A percentile compares a stretch with the other conserved stretches of the same genome.
These are phyloP conservation scores for Teunomyces atbi DNA, from an alignment of 805 yeast genomes.

Conservation along the genomic window DNA sequence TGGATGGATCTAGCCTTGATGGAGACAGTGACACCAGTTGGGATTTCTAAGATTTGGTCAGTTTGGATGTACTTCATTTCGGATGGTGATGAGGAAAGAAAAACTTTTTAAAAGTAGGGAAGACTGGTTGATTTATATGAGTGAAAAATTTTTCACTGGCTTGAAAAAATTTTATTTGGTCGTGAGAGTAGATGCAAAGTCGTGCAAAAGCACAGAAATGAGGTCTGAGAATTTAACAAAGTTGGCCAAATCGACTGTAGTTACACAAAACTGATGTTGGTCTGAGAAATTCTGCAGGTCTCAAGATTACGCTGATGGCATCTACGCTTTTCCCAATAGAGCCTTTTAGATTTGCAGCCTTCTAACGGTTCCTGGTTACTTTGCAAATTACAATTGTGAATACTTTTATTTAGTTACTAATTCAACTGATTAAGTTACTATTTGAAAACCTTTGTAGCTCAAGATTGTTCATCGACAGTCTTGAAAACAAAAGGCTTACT, in stretches of 20 bases:
- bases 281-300: background rate
- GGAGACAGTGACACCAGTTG: slow-evolving; percentile 88
- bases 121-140: background rate
- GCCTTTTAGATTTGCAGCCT: background rate
- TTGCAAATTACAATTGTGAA: too few relatives aligned
- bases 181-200: slow-evolving; percentile 3
- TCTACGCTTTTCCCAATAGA: background rate
- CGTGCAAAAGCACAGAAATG: slow-evolving; percentile 5
- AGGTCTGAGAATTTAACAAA: background rate
- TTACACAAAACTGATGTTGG: background rate
- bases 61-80: slow-evolving; percentile 81
- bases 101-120: background rate
- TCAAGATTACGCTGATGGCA: background rate
- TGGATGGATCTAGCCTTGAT: slow-evolving; percentile 89
- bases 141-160: slow-evolving; percentile 9
- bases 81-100: slow-evolving; percentile 2
- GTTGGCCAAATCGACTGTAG: too few relatives aligned
- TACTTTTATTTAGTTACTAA: background rate
- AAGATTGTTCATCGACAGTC: slow-evolving; percentile 70
- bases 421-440: background rate
- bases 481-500: slow-evolving; percentile 49
- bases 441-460: background rate
- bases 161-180: background rate
- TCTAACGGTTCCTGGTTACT: too few relatives aligned
- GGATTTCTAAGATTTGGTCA: slow-evolving; percentile 77